These are phyloP conservation scores for Rhamnella rubrinervis DNA, from an alignment of 331 rosid genomes.

Conservation along the genomic window DNA sequence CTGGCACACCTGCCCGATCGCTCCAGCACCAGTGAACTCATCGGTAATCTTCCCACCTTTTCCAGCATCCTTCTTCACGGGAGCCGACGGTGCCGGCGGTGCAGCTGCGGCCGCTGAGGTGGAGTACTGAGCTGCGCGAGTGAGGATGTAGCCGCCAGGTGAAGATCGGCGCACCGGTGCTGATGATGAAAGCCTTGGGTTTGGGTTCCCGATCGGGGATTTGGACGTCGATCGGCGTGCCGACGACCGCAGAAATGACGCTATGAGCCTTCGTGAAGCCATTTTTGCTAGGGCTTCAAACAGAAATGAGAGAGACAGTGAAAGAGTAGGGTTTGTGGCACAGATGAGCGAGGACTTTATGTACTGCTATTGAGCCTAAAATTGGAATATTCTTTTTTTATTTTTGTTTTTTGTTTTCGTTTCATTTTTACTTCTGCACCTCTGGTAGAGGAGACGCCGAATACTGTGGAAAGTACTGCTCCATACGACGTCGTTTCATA, in stretches of 20 bases:
- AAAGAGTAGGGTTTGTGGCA: constrained; percentile 56
- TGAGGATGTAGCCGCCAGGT: constrained; percentile 41
- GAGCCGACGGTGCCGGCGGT: constrained; percentile 32
- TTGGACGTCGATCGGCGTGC: constrained; percentile 62
- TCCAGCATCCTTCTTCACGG: constrained; percentile 29
- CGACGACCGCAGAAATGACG: constrained; percentile 75
- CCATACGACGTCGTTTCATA: too few species aligned
- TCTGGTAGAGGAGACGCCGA: not conserved
- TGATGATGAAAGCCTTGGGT: constrained; percentile 51
- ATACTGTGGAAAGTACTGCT: too few species aligned
- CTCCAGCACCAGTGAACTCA: constrained; percentile 79
- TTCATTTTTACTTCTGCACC: not conserved
- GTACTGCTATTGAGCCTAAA: constrained; percentile 22
- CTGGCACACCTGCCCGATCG: constrained; percentile 92
- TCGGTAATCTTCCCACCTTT: constrained; percentile 73
- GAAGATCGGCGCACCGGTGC: constrained; percentile 48
- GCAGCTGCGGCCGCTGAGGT: constrained; percentile 66
- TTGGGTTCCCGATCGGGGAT: constrained; percentile 55
- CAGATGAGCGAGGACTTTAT: constrained; percentile 23
- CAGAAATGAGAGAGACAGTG: constrained; percentile 19
- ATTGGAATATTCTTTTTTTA: not conserved
- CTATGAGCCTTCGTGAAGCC: constrained; percentile 84
- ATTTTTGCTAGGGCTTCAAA: constrained; percentile 47
- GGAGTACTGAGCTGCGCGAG: constrained; percentile 60
- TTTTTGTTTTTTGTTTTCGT: not conserved